These are phyloP conservation scores for Paraphysoderma sedebokerense DNA, from an alignment of 371 early-diverging fungal genomes.

Conservation along the genomic window DNA sequence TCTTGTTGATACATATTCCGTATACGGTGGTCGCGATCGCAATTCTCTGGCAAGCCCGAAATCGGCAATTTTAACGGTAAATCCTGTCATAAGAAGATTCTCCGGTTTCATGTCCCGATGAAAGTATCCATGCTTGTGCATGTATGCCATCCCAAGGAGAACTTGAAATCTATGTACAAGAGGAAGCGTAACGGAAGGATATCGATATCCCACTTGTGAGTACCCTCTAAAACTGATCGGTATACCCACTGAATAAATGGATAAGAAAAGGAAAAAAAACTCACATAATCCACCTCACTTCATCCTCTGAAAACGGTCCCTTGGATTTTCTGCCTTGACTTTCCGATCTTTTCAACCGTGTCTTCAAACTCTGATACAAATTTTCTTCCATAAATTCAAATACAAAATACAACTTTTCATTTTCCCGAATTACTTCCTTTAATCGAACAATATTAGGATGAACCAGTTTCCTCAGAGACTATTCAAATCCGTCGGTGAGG, in stretches of 20 bases:
- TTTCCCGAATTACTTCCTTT: slow-evolving; percentile 59
- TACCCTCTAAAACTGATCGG: neutral
- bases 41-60: slow-evolving; percentile 83
- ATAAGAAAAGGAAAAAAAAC: neutral
- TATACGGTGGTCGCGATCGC: slow-evolving; percentile 59
- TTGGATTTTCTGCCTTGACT: slow-evolving; percentile 31
- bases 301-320: slow-evolving; percentile 24
- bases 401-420: slow-evolving; percentile 68
- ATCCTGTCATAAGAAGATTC: slow-evolving; percentile 37
- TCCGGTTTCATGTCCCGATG: slow-evolving; percentile 93
- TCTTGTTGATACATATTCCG: slow-evolving; percentile 87
- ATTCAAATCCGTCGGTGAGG: neutral
- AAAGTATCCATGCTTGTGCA: slow-evolving; percentile 77
- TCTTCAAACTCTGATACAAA: slow-evolving; percentile 65
- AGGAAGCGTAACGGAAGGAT: neutral
- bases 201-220: neutral
- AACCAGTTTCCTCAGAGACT: slow-evolving; percentile 44
- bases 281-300: slow-evolving; percentile 42
- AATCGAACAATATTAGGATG: slow-evolving; percentile 72
- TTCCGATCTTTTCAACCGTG: too few relatives aligned
- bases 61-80: slow-evolving; percentile 63
- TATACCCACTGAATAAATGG: neutral
- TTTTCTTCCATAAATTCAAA: slow-evolving; percentile 92
- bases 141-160: slow-evolving; percentile 60
- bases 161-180: slow-evolving; percentile 41